Conservation (phyloP, 1,284 basidiomycete genomes). For the Leccinum insolens region DNA sequence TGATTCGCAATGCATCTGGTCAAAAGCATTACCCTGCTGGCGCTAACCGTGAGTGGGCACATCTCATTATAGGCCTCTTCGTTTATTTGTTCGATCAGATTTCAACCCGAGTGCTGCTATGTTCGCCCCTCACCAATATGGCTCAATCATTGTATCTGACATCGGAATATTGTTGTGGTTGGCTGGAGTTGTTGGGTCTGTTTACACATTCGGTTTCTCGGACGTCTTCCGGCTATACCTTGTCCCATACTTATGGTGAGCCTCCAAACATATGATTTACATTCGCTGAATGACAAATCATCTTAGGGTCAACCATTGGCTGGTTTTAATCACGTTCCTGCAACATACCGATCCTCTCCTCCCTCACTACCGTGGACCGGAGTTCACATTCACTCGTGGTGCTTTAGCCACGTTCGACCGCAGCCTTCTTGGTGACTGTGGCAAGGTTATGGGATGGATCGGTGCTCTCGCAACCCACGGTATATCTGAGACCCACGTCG, state of each 20-base stretch:
- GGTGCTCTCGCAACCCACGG: slow-evolving; percentile 82
- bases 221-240: slow-evolving; percentile 84
- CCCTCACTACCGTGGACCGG: slow-evolving; percentile 90
- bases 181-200: slow-evolving; percentile 59
- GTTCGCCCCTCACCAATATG: slow-evolving; percentile 84
- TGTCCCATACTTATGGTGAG: slow-evolving; percentile 88
- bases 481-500: slow-evolving; percentile 92
- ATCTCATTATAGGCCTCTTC: slow-evolving; percentile 2
- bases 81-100: slow-evolving; percentile 49
- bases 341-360: slow-evolving; percentile 97
- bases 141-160: slow-evolving; percentile 84
- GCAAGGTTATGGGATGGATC: slow-evolving; percentile 73
- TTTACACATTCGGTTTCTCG: slow-evolving; percentile 69
- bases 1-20: slow-evolving; percentile 86
- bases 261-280: neutral
- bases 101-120: slow-evolving; percentile 83
- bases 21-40: slow-evolving; percentile 83
- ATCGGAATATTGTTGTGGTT: slow-evolving; percentile 82
- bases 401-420: slow-evolving; percentile 95
- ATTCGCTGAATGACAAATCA: slow-evolving; percentile 6
- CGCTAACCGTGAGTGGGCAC: slow-evolving; percentile 75
- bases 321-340: slow-evolving; percentile 91
- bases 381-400: slow-evolving; percentile 95
- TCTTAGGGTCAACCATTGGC: slow-evolving; percentile 80
- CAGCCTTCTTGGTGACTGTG: slow-evolving; percentile 80